Evolutionary conservation across 768 basidiomycete genomes (phyloP), one percentile per base, ranked within the genome.

Genomic region (Tricholoma flavovirens): DNA sequence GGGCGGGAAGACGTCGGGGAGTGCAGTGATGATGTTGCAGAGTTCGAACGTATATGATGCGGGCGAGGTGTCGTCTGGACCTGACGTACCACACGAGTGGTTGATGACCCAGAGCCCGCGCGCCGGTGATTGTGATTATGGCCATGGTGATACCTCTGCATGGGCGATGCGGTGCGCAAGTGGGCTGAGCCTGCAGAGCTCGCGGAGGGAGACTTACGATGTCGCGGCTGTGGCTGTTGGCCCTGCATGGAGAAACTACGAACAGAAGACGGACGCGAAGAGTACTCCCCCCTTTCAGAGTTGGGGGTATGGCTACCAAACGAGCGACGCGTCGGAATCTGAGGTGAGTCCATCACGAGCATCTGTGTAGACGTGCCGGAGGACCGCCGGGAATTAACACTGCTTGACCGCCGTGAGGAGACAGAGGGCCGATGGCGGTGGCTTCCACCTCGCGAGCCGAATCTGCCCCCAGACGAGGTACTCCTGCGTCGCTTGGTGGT

Each of bases 401-500:
- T 93, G 67, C 91, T 94, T 12, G 93, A 95, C 24, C 94, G 83
- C 48, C 89, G 82, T 21, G 93, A 95, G 0, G 89, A 90, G 42
- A 85, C 72, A 0, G 88, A 88, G 0, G 84, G 84, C 14, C 90
- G 81, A 51, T 87, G 86, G 14, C 86, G 80, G 57, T 86, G 80
- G 15, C 77, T 77, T 43, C 67, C 70, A 17, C 69, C 59, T 22
- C 67, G 67, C 29, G 61, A 42, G 24, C 59, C 60, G 26, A 66
- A 65, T 53, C 66, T 70, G 21, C 68, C 65, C 24, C 70, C 61
- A 1, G 65, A 64, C 10, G 66, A 71, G 30, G 73, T 76, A 59
- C 83, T 82, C 11, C 78, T 65, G 43, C 81, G 73, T 48, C 81
- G 77, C 66, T 84, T 83, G 26, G 29, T 8, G 36, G 79, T 67